Percentiles rank a stretch among this genome's conserved stretches.
Evolutionary conservation across 2,329 filamentous ascomycete genomes (phyloP).

Genomic region (Chalaropsis ovoidea): DNA sequence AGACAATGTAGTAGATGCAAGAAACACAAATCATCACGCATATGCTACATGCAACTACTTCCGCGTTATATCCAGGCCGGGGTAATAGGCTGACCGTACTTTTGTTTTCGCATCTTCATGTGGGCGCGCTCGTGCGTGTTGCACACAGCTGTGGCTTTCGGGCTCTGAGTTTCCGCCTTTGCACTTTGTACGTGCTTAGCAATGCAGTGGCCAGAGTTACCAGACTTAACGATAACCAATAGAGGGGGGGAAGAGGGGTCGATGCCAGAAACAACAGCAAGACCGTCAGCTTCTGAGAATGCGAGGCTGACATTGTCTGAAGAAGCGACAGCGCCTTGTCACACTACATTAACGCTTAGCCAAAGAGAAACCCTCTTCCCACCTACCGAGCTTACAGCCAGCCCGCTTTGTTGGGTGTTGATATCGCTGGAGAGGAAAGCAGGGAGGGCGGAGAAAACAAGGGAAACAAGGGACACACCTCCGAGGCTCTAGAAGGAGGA

Average conservation of each 20-base stretch:
- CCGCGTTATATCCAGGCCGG: background rate
- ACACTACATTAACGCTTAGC: slow-evolving; percentile 6
- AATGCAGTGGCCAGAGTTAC: background rate
- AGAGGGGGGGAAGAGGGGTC: background rate
- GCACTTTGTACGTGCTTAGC: background rate
- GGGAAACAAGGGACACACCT: too few relatives aligned
- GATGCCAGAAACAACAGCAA: too few relatives aligned
- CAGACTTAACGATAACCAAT: background rate
- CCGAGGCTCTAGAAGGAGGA: background rate
- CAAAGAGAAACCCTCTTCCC: slow-evolving; percentile 1
- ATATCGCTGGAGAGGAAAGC: background rate
- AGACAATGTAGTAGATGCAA: background rate
- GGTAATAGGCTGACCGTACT: background rate
- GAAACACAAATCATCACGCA: slow-evolving; percentile 7
- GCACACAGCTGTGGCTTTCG: slow-evolving; percentile 2
- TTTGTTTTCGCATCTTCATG: background rate
- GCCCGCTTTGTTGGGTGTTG: background rate
- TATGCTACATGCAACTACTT: background rate
- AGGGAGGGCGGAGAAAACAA: background rate
- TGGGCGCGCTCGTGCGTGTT: background rate
- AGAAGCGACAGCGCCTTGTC: slow-evolving; percentile 16
- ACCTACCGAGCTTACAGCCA: background rate
- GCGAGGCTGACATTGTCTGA: slow-evolving; percentile 13
- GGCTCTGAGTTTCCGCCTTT: background rate
- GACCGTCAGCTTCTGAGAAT: background rate